These are phyloP conservation scores for Colletotrichum orchidophilum DNA, from an alignment of 2,329 filamentous ascomycete species.

Conservation along the genomic window DNA sequence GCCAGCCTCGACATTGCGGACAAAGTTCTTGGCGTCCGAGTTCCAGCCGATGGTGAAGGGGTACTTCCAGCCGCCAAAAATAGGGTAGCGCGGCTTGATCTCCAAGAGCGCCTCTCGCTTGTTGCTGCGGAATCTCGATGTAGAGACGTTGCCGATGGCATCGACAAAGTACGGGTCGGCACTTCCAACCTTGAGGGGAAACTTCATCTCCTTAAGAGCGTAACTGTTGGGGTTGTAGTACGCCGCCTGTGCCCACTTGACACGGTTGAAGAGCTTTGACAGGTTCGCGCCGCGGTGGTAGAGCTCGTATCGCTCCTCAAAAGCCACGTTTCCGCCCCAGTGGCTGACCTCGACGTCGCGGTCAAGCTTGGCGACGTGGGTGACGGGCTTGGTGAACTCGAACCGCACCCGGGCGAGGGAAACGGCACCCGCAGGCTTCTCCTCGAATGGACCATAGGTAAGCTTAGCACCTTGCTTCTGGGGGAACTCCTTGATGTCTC, in stretches of 20 bases:
- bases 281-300: conserved; percentile 87
- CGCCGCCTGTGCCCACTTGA: conserved; percentile 76
- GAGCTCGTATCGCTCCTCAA: conserved; percentile 92
- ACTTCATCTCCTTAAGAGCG: conserved; percentile 83
- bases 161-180: conserved; percentile 94
- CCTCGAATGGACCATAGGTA: conserved; percentile 89
- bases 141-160: conserved; percentile 96
- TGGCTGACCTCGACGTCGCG: conserved; percentile 95
- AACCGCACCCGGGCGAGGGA: conserved; percentile 84
- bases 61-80: conserved; percentile 98
- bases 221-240: conserved; percentile 82
- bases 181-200: conserved; percentile 82
- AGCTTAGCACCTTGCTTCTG: conserved; percentile 86
- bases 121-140: conserved; percentile 84
- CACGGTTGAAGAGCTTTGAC: conserved; percentile 76
- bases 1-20: conserved; percentile 72
- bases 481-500: conserved; percentile 70
- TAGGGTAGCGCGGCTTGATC: conserved; percentile 91
- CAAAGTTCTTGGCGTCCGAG: conserved; percentile 78
- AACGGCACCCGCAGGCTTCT: conserved; percentile 79
- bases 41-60: conserved; percentile 98
- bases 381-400: conserved; percentile 93
- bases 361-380: conserved; percentile 81
- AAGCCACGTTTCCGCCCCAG: conserved; percentile 96
- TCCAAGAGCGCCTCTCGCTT: conserved; percentile 85